phyloP scores from a whole-genome alignment of 2,329 filamentous ascomycete species.

The Trichoderma guizhouense region DNA sequence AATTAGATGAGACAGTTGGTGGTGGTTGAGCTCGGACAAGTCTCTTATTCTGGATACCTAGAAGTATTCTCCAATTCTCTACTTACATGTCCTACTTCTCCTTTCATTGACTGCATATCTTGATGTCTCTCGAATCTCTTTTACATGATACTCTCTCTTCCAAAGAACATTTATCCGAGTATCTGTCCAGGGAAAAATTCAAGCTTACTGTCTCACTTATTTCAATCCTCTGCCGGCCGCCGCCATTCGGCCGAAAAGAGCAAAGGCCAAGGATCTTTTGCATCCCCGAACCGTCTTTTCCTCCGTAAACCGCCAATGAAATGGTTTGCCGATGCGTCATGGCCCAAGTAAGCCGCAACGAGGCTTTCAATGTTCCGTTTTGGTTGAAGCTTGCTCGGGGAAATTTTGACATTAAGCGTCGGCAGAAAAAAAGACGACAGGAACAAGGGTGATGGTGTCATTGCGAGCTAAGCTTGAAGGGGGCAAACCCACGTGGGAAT shows the following conservation, averaged over 20 bases:
- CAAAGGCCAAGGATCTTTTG: neutral
- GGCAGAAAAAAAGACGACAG: neutral
- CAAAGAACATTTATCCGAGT: neutral
- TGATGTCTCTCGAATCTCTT: neutral
- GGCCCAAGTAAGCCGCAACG: neutral
- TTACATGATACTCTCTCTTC: neutral
- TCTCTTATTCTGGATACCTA: neutral
- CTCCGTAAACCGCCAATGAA: neutral
- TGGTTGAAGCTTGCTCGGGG: neutral
- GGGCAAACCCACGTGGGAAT: slow-evolving; percentile 4
- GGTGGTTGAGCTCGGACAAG: neutral
- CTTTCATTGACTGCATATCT: neutral
- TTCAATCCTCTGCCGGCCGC: neutral
- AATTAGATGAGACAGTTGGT: neutral
- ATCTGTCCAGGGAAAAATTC: neutral
- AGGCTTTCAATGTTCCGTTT: neutral
- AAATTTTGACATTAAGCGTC: neutral
- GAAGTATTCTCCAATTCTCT: neutral
- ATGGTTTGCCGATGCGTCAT: neutral
- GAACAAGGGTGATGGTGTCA: slow-evolving; percentile 15
- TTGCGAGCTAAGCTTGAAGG: neutral
- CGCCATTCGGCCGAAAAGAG: neutral
- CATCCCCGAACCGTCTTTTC: neutral
- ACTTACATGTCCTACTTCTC: neutral
- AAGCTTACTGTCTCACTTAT: neutral